Conservation (phyloP, 1,284 basidiomycete genomes). For the Paramarasmius palmivorus region DNA sequence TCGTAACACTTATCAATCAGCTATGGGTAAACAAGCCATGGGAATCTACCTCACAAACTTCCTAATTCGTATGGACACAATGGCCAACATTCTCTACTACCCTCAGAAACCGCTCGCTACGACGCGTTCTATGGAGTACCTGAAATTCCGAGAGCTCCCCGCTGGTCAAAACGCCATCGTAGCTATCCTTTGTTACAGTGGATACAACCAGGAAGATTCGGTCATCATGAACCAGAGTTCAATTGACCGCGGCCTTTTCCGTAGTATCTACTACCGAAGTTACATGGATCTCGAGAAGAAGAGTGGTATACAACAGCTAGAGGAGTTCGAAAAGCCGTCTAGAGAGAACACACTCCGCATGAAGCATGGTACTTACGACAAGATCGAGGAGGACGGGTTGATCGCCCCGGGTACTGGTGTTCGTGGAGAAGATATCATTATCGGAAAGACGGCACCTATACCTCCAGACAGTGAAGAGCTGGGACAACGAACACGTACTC, state of each 20-base stretch:
- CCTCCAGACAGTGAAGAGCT: slow-evolving; percentile 97
- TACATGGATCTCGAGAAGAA: slow-evolving; percentile 99
- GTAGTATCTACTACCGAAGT: slow-evolving; percentile 97
- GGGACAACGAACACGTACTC: slow-evolving; percentile 89
- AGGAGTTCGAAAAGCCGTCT: slow-evolving; percentile 97
- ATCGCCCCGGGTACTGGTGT: slow-evolving; percentile 96
- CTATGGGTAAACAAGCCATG: slow-evolving; percentile 99
- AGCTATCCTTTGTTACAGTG: slow-evolving; percentile 97
- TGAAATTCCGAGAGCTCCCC: slow-evolving; percentile 96
- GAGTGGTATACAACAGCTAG: slow-evolving; percentile 88
- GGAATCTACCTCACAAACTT: slow-evolving; percentile 98
- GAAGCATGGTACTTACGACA: slow-evolving; percentile 99
- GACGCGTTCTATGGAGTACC: slow-evolving; percentile 98
- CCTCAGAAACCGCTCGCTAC: slow-evolving; percentile 99
- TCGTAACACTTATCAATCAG: slow-evolving; percentile 98
- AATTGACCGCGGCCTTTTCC: slow-evolving; percentile 97
- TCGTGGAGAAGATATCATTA: slow-evolving; percentile 97
- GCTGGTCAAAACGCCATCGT: slow-evolving; percentile 99
- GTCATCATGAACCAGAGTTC: slow-evolving; percentile 99
- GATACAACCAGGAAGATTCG: slow-evolving; percentile 99
- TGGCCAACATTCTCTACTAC: slow-evolving; percentile 98
- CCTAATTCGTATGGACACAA: slow-evolving; percentile 97
- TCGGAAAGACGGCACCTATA: slow-evolving; percentile 98
- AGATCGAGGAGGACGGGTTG: slow-evolving; percentile 94
- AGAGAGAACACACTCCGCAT: slow-evolving; percentile 92